phyloP scores from a whole-genome alignment of 371 early-diverging fungal species.

The Apophysomyces sp. region DNA sequence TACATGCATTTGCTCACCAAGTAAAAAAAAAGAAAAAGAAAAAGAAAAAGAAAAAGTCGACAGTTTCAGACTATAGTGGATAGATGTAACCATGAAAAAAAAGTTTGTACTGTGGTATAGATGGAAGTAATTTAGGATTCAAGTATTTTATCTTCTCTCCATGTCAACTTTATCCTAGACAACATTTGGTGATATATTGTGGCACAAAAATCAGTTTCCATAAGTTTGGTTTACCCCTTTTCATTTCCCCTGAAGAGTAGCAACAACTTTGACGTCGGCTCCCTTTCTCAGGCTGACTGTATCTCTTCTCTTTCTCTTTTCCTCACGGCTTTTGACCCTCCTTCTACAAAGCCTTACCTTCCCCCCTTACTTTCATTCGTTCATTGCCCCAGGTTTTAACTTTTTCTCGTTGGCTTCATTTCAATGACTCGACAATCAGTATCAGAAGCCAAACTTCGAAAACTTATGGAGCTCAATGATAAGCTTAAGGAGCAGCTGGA shows the following conservation, averaged over 20 bases:
- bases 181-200: neutral
- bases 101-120: too few species aligned
- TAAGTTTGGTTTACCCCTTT: neutral
- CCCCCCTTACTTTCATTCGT: neutral
- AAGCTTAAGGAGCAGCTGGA: conserved; percentile 47
- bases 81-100: too few species aligned
- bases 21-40: too few species aligned
- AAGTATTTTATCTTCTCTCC: too few species aligned
- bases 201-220: neutral
- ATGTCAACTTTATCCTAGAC: too few species aligned
- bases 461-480: conserved; percentile 41
- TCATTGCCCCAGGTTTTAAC: neutral
- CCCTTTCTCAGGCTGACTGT: neutral
- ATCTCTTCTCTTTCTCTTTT: neutral
- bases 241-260: neutral
- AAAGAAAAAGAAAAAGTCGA: too few species aligned
- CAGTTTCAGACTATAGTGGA: too few species aligned
- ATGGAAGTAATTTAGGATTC: too few species aligned
- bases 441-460: conserved; percentile 43
- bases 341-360: neutral
- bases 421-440: conserved; percentile 21
- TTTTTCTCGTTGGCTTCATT: neutral
- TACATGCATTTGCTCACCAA: too few species aligned
- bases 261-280: neutral
- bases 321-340: too few species aligned